Conservation (phyloP, 495 filamentous ascomycete species). For the Staphylotrichum tortipilum region DNA sequence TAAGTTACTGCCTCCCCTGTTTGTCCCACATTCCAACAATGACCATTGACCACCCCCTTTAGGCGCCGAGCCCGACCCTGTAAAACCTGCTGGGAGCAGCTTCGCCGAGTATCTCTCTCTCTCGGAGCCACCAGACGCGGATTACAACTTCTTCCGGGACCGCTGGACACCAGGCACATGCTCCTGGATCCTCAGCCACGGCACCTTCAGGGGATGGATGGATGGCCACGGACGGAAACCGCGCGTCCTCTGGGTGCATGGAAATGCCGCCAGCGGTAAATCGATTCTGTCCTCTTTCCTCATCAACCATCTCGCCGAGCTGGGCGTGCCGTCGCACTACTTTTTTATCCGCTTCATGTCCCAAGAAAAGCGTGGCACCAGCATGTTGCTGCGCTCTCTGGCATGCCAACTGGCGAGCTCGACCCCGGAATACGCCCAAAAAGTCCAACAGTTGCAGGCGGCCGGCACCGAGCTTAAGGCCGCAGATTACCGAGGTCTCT, state of each 20-base stretch:
- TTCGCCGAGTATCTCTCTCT: conserved; percentile 2
- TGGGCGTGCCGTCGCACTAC: conserved; percentile 23
- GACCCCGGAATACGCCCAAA: conserved; percentile 14
- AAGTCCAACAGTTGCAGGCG: conserved; percentile 24
- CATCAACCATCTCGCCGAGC: conserved; percentile 20
- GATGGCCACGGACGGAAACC: background rate
- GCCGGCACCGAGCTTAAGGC: conserved; percentile 12
- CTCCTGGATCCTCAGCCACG: conserved; percentile 23
- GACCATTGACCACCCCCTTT: no score
- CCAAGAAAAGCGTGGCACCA: conserved; percentile 14
- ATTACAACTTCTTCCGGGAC: conserved; percentile 31
- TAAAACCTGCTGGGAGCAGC: background rate
- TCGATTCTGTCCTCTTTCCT: conserved; percentile 29
- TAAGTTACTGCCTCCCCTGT: no score
- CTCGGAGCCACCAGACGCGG: conserved; percentile 20
- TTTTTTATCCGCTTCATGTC: conserved; percentile 27
- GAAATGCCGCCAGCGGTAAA: conserved; percentile 27
- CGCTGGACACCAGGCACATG: conserved; percentile 32
- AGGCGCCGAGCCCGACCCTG: no score
- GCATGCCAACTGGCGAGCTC: conserved; percentile 25
- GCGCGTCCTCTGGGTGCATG: conserved; percentile 25
- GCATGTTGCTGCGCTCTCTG: conserved; percentile 20
- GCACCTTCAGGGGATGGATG: conserved; percentile 19
- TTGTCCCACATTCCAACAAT: no score
- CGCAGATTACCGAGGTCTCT: conserved; percentile 26